Conservation (phyloP, 495 filamentous ascomycete species). For the Penicillium flavigenum region DNA sequence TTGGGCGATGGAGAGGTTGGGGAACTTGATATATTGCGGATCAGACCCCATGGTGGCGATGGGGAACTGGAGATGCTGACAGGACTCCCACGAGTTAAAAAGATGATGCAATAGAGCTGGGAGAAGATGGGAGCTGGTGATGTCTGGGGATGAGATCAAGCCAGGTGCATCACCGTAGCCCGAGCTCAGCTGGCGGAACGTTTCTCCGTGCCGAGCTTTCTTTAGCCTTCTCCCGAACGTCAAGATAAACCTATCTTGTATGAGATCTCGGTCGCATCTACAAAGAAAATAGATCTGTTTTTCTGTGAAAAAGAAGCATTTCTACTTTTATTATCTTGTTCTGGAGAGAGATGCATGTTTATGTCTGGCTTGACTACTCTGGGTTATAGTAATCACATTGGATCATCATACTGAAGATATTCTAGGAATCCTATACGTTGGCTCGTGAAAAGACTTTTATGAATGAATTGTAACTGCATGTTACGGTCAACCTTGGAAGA, state of each 20-base stretch:
- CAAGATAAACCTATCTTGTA: not conserved
- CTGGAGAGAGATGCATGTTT: not conserved
- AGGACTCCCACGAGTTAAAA: constrained; percentile 1
- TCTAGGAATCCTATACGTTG: not conserved
- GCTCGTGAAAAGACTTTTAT: not conserved
- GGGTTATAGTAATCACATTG: not conserved
- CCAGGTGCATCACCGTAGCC: constrained; percentile 39
- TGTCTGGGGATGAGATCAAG: constrained; percentile 21
- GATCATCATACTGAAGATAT: not conserved
- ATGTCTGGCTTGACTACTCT: not conserved
- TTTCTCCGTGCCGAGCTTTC: constrained; percentile 34
- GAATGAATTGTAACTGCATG: not conserved
- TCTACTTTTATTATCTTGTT: not conserved
- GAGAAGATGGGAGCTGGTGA: constrained; percentile 16
- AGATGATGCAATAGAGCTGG: constrained; percentile 12
- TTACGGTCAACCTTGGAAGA: not conserved
- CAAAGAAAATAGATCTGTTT: not conserved
- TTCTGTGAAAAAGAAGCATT: not conserved
- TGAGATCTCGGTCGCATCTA: not conserved
- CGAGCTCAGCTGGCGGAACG: constrained; percentile 46
- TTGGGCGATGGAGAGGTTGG: constrained; percentile 86
- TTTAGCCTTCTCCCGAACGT: not conserved
- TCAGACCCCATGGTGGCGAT: constrained; percentile 82
- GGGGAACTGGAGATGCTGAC: constrained; percentile 13
- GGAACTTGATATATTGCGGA: constrained; percentile 94